Percentiles rank a stretch among this genome's conserved stretches.
Conservation (phyloP, 495 filamentous ascomycete species). For the Xylaria bambusicola region DNA sequence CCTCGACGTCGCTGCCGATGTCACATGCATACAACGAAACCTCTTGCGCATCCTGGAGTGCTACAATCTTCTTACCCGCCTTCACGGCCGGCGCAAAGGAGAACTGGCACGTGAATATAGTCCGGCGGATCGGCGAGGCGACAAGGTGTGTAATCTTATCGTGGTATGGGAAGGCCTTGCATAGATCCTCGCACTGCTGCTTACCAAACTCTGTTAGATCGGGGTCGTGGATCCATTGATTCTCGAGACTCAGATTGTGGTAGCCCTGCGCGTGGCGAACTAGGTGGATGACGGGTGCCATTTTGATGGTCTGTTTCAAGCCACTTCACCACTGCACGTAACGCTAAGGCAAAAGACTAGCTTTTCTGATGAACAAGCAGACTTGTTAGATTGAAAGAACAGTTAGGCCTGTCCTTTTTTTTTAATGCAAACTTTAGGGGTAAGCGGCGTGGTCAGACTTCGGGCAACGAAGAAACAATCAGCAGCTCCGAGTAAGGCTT, state of each 20-base stretch:
- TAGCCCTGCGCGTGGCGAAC: conserved; percentile 63
- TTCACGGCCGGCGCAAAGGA: conserved; percentile 57
- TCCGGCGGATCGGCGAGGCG: conserved; percentile 81
- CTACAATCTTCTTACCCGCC: conserved; percentile 55
- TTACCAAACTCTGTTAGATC: conserved; percentile 75
- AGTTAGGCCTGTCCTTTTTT: no score
- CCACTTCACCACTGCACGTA: no score
- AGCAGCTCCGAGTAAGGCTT: no score
- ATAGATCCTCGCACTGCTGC: conserved; percentile 69
- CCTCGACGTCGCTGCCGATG: conserved; percentile 60
- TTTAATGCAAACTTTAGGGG: no score
- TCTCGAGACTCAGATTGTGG: conserved; percentile 76
- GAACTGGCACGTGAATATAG: conserved; percentile 76
- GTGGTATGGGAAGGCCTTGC: conserved; percentile 63
- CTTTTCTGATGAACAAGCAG: no score
- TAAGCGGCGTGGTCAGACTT: no score
- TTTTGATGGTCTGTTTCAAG: conserved; percentile 9
- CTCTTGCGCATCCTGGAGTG: conserved; percentile 82
- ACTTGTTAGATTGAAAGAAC: no score
- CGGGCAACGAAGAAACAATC: no score
- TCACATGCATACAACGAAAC: conserved; percentile 77
- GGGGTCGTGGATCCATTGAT: conserved; percentile 76
- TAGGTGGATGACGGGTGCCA: conserved; percentile 54
- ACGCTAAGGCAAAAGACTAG: no score
- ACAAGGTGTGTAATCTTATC: conserved; percentile 68